Evolutionary conservation across 805 yeast species (phyloP).

Genomic region (Yamadazyma sp.): DNA sequence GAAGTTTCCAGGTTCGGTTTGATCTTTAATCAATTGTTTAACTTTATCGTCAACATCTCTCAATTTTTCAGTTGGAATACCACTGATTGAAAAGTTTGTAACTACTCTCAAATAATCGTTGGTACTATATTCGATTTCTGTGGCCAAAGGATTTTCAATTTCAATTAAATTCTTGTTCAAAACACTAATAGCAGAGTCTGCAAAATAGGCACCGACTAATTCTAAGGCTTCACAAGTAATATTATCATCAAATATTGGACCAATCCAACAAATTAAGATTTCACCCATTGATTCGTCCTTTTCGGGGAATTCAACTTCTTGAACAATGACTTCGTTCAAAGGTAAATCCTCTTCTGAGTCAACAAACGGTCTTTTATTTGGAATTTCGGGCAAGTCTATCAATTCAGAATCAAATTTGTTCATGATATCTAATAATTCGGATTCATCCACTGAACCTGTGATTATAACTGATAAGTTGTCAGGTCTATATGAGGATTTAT

Average conservation of each 20-base stretch:
- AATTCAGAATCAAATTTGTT: constrained; percentile 58
- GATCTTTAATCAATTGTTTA: constrained; percentile 50
- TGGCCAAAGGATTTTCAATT: constrained; percentile 76
- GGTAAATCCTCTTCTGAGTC: constrained; percentile 55
- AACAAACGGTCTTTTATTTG: constrained; percentile 69
- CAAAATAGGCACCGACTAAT: constrained; percentile 67
- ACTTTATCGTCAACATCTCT: constrained; percentile 51
- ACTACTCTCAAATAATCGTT: constrained; percentile 69
- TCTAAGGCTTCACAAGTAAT: constrained; percentile 66
- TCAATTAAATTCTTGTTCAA: constrained; percentile 73
- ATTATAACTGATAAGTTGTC: constrained; percentile 80
- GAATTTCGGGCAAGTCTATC: constrained; percentile 35
- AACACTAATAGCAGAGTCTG: constrained; percentile 74
- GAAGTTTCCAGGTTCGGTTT: constrained; percentile 46
- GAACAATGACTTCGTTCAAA: constrained; percentile 35
- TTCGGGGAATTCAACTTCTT: constrained; percentile 79
- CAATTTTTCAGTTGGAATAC: constrained; percentile 72
- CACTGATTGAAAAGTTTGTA: constrained; percentile 55
- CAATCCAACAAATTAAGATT: constrained; percentile 72
- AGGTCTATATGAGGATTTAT: constrained; percentile 68
- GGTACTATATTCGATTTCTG: constrained; percentile 63
- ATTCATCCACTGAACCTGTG: constrained; percentile 81
- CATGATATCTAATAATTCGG: constrained; percentile 62
- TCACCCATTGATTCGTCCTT: constrained; percentile 84
- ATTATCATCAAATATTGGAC: constrained; percentile 58